Conservation (phyloP, 805 yeast species). For the Teunomyces lycoperdinae region DNA sequence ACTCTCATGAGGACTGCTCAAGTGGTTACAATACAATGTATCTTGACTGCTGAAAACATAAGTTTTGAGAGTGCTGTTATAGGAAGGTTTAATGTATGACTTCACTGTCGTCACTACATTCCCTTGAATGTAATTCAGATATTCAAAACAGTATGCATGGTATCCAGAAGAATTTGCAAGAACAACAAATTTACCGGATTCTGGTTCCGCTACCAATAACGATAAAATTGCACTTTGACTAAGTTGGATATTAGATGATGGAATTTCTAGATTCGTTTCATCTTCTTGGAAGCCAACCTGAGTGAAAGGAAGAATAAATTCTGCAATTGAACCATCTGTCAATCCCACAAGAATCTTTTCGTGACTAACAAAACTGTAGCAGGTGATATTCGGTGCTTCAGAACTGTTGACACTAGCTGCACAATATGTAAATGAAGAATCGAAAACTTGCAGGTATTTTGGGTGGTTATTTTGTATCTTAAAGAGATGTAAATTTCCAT, state of each 20-base stretch:
- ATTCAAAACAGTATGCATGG: slow-evolving; percentile 21
- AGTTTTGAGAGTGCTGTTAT: slow-evolving; percentile 25
- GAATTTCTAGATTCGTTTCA: slow-evolving; percentile 18
- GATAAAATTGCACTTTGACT: slow-evolving; percentile 31
- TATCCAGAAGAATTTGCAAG: slow-evolving; percentile 30
- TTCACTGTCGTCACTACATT: slow-evolving; percentile 22
- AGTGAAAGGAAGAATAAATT: slow-evolving; percentile 43
- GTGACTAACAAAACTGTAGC: slow-evolving; percentile 46
- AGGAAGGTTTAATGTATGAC: slow-evolving; percentile 26
- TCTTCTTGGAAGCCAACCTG: neutral
- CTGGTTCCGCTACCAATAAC: slow-evolving; percentile 25
- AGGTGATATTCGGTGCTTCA: slow-evolving; percentile 30
- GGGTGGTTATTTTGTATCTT: slow-evolving; percentile 29
- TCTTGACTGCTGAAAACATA: slow-evolving; percentile 29
- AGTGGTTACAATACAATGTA: slow-evolving; percentile 25
- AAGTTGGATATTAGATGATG: slow-evolving; percentile 32
- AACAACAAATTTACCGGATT: slow-evolving; percentile 17
- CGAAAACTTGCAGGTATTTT: slow-evolving; percentile 13
- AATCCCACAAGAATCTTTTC: slow-evolving; percentile 54
- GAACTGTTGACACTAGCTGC: slow-evolving; percentile 6
- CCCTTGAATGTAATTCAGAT: slow-evolving; percentile 28
- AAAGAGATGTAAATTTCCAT: slow-evolving; percentile 54
- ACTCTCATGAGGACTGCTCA: slow-evolving; percentile 34
- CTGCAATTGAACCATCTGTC: slow-evolving; percentile 57
- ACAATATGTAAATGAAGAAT: slow-evolving; percentile 23